Percentiles rank a stretch among this genome's conserved stretches.
Conservation (phyloP, 2,329 filamentous ascomycete genomes). For the Dothideomycetes sp. region DNA sequence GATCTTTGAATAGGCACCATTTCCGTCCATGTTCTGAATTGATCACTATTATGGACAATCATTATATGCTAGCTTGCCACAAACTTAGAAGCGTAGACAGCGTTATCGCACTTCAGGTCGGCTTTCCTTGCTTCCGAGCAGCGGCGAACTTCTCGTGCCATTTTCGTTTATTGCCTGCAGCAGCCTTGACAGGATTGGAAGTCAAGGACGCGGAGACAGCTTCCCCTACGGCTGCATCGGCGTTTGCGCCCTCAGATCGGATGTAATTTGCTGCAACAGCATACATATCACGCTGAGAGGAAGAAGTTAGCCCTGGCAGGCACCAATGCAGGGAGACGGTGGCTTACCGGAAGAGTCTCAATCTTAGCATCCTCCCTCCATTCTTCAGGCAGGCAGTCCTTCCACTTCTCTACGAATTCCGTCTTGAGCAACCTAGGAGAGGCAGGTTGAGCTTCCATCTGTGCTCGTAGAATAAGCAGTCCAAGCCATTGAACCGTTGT, state of each 20-base stretch:
- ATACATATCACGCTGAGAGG: background rate
- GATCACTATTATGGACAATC: too few species aligned
- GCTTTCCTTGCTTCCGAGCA: constrained; percentile 8
- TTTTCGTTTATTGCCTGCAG: constrained; percentile 21
- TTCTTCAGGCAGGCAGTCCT: constrained; percentile 21
- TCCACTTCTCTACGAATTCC: constrained; percentile 26
- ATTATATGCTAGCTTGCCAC: too few species aligned
- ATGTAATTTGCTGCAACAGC: constrained; percentile 2
- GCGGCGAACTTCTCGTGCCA: constrained; percentile 28
- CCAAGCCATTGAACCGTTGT: constrained; percentile 12
- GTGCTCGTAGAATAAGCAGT: constrained; percentile 10
- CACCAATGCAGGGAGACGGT: too few species aligned
- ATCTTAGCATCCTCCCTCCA: constrained; percentile 18
- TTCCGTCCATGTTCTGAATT: too few species aligned
- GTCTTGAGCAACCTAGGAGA: constrained; percentile 12
- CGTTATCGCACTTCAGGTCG: constrained; percentile 1
- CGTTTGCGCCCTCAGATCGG: background rate
- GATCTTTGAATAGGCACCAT: too few species aligned
- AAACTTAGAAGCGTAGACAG: too few species aligned
- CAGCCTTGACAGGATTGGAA: constrained; percentile 1
- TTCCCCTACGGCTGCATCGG: background rate
- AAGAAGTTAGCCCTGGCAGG: background rate
- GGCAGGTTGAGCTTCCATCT: background rate
- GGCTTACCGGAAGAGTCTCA: constrained; percentile 14
- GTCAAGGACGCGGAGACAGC: background rate